These are phyloP conservation scores for Cercophora samala DNA, from an alignment of 495 filamentous ascomycete species.

Conservation along the genomic window DNA sequence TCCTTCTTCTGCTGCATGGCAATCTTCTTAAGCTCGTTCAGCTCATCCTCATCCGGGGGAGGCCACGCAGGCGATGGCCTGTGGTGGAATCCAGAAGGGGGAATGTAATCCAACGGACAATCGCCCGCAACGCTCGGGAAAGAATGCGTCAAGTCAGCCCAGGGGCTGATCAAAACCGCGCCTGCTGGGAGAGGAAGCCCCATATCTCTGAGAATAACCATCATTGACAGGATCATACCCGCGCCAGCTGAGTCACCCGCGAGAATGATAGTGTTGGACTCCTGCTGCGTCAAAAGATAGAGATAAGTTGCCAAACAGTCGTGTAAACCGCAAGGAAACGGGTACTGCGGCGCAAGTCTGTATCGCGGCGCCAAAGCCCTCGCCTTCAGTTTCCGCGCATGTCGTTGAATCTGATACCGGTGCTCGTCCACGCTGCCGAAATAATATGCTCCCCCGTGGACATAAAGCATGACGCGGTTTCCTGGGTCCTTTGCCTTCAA, in stretches of 20 bases:
- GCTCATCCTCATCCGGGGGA: constrained; percentile 77
- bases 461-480: constrained; percentile 84
- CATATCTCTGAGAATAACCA: constrained; percentile 77
- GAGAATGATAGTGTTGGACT: constrained; percentile 70
- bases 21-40: constrained; percentile 41
- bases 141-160: constrained; percentile 91
- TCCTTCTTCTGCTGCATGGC: constrained; percentile 27
- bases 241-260: constrained; percentile 91
- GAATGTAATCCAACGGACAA: constrained; percentile 79
- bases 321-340: constrained; percentile 86
- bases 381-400: constrained; percentile 89
- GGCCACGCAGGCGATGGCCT: constrained; percentile 84
- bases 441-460: constrained; percentile 70
- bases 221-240: constrained; percentile 76
- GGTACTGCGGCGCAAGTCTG: constrained; percentile 86
- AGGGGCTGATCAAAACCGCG: constrained; percentile 85
- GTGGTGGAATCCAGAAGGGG: constrained; percentile 78
- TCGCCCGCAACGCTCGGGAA: constrained; percentile 82
- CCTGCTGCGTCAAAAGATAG: constrained; percentile 68
- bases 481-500: constrained; percentile 55
- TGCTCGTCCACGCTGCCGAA: constrained; percentile 95
- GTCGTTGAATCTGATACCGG: constrained; percentile 91
- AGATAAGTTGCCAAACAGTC: constrained; percentile 88
- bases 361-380: constrained; percentile 85
- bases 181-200: constrained; percentile 81